phyloP scores from a whole-genome alignment of 768 basidiomycete species.

The Lentinula raphanica region DNA sequence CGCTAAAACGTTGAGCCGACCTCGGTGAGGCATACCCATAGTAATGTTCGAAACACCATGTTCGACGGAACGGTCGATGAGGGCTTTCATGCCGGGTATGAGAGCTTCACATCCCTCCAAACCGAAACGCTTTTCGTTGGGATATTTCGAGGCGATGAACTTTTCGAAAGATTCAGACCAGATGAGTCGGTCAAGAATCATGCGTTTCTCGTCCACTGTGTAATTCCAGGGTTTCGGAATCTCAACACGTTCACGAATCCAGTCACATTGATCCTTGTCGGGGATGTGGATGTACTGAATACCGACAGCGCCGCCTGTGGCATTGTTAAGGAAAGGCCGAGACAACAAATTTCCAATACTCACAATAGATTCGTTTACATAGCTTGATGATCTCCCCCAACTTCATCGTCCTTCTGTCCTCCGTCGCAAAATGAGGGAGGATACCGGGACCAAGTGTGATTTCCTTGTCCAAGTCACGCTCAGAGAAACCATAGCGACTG shows the following conservation, averaged over 20 bases:
- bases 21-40: constrained; percentile 99
- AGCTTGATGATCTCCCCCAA: constrained; percentile 88
- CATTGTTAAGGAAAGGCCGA: neutral
- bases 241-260: constrained; percentile 96
- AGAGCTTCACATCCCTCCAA: constrained; percentile 97
- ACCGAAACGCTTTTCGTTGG: constrained; percentile 99
- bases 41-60: constrained; percentile 93
- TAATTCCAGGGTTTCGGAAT: constrained; percentile 97
- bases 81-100: constrained; percentile 98
- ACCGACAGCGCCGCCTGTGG: constrained; percentile 78
- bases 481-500: constrained; percentile 91
- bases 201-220: constrained; percentile 95
- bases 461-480: constrained; percentile 90
- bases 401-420: constrained; percentile 82
- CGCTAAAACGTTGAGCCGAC: constrained; percentile 93
- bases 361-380: constrained; percentile 92
- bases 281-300: constrained; percentile 95
- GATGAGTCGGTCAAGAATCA: constrained; percentile 98
- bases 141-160: constrained; percentile 97
- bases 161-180: constrained; percentile 99
- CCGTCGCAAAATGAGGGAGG: constrained; percentile 88
- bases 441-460: constrained; percentile 95
- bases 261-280: constrained; percentile 98
- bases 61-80: constrained; percentile 97
- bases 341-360: constrained; percentile 22